Base-by-base conservation (phyloP, 2,329 filamentous ascomycete species). In the Colletotrichum cuscutae region DNA sequence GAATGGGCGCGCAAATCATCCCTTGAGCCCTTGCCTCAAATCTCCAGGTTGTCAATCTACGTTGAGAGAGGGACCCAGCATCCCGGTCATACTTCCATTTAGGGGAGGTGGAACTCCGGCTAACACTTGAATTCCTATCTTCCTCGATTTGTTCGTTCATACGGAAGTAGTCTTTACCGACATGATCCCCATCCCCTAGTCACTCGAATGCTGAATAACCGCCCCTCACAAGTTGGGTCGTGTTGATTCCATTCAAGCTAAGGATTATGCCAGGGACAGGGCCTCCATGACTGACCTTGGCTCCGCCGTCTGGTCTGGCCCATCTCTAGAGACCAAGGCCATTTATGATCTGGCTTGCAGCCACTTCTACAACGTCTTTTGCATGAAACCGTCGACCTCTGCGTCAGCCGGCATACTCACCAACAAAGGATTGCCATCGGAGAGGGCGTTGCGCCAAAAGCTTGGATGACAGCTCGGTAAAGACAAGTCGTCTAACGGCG, bases 281-380 rank as follows among this genome's bases (percentile, higher is more conserved):
- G 65, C 59, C 42, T 54, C 30, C n/a, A 35, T n/a, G 26, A 54
- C 9, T 64, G n/a, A 46, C 26, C 59, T 63, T 64, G 53, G 53
- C 59, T 53, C 69, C 65, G 30, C 28, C 56, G 26, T 24, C 37
- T 59, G 60, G 70, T 30, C 53, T 58, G 58, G 69, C 22, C n/a
- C 19, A 15, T 24, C 8, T 37, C 15, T 6, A 15, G 32, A n/a
- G 46, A 32, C 37, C 9, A 64, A 37, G 32, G 49, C n/a, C 67
- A 61, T 73, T 72, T 65, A 71, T 63, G 49, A 62, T 57, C 71
- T 61, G 46, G 35, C 30, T 19, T 61, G 60, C 66, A 61, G 66
- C 66, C 66, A 53, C 71, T 52, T 35, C 56, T 49, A 30, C 54
- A 28, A 35, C 6, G 59, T 13, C n/a, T 52, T 19, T 19, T 22